phyloP scores from a whole-genome alignment of 1,284 basidiomycete species.

The Trametes pubescens region DNA sequence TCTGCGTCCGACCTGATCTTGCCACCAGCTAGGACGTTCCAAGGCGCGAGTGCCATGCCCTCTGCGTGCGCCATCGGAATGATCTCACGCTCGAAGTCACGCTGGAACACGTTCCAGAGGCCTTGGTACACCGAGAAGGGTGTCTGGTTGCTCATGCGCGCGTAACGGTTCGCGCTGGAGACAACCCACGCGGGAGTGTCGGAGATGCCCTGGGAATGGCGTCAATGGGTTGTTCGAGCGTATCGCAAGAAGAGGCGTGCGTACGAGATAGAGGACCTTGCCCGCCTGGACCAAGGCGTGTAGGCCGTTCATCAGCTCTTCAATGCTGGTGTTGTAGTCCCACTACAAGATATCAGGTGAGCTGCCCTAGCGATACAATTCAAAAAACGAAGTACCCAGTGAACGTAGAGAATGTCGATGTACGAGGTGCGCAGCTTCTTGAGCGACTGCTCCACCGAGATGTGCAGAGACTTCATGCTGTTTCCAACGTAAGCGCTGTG shows the following conservation, averaged over 20 bases:
- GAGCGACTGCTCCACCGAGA: constrained; percentile 53
- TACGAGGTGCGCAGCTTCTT: constrained; percentile 64
- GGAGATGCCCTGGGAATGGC: constrained; percentile 39
- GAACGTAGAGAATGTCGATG: constrained; percentile 47
- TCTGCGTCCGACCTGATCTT: constrained; percentile 41
- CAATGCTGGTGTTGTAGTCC: constrained; percentile 49
- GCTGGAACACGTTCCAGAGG: constrained; percentile 52
- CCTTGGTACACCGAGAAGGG: constrained; percentile 68
- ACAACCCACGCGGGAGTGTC: constrained; percentile 66
- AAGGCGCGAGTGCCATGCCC: constrained; percentile 12
- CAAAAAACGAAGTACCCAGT: neutral
- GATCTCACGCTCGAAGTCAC: constrained; percentile 14
- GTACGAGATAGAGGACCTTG: constrained; percentile 56
- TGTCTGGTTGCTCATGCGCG: constrained; percentile 52
- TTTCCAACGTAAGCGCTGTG: constrained; percentile 50
- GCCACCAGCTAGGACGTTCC: constrained; percentile 18
- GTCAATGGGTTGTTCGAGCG: neutral
- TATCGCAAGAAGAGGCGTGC: constrained; percentile 7
- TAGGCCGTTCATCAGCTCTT: constrained; percentile 56
- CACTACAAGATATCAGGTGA: constrained; percentile 50
- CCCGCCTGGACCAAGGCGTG: constrained; percentile 47
- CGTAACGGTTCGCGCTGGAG: constrained; percentile 58
- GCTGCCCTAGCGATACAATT: too few relatives aligned
- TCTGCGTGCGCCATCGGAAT: constrained; percentile 6
- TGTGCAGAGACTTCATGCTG: constrained; percentile 50